These are phyloP conservation scores for Hibiscus tridactylites DNA, from an alignment of 345 rosid genomes.

Conservation along the genomic window DNA sequence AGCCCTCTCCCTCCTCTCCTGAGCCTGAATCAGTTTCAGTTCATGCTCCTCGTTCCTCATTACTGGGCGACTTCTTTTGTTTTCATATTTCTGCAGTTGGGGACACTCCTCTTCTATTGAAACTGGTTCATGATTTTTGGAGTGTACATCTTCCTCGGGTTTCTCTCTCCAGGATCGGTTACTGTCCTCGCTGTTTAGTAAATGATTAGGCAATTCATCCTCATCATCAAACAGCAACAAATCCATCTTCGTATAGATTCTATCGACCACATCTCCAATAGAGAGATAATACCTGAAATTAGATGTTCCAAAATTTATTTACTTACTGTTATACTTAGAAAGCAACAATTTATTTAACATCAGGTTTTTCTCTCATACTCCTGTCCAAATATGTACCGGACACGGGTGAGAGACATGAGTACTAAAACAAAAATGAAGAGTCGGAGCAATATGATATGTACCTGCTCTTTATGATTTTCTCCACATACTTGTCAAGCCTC, in stretches of 20 bases:
- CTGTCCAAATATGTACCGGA: background rate
- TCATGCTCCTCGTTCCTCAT: slow-evolving; percentile 27
- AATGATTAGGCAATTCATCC: slow-evolving; percentile 43
- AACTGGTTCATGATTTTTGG: slow-evolving; percentile 14
- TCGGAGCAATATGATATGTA: slow-evolving; percentile 14
- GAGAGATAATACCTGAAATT: slow-evolving; percentile 50
- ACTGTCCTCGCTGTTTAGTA: slow-evolving; percentile 69
- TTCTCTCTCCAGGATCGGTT: slow-evolving; percentile 45
- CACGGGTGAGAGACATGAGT: background rate
- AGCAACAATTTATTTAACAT: background rate
- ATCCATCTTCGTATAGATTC: slow-evolving; percentile 70
- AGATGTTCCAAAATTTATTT: slow-evolving; percentile 9
- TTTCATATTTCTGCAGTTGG: slow-evolving; percentile 17
- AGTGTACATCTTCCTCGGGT: slow-evolving; percentile 27
- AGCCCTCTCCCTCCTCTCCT: slow-evolving; percentile 71
- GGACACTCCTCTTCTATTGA: slow-evolving; percentile 28
- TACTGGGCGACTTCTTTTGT: slow-evolving; percentile 17
- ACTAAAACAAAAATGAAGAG: background rate
- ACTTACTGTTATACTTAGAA: background rate
- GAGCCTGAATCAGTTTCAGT: slow-evolving; percentile 50
- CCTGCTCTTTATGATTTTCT: slow-evolving; percentile 62
- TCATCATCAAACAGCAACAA: slow-evolving; percentile 52
- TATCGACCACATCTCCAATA: slow-evolving; percentile 54
- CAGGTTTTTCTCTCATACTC: background rate
- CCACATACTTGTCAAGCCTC: slow-evolving; percentile 81